Percentiles rank a stretch among this genome's conserved stretches.
Evolutionary conservation across 768 basidiomycete genomes (phyloP).

Genomic region (Amanita pallidorosea): DNA sequence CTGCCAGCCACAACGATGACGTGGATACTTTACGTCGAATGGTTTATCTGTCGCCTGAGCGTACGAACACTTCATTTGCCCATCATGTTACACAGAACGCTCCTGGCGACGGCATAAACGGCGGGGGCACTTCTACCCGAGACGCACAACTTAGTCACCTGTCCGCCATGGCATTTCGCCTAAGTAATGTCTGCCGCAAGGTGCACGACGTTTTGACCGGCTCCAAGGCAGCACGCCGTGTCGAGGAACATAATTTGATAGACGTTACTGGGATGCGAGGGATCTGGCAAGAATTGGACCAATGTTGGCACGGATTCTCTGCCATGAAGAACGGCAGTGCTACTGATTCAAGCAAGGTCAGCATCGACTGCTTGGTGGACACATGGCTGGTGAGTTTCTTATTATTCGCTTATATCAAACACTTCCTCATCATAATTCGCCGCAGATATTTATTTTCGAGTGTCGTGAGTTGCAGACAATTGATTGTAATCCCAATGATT

Average conservation of each 20-base stretch:
- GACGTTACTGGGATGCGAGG: constrained; percentile 57
- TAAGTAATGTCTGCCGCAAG: constrained; percentile 67
- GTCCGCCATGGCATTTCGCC: constrained; percentile 57
- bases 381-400: constrained; percentile 63
- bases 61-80: constrained; percentile 5
- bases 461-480: constrained; percentile 45
- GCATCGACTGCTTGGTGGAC: constrained; percentile 56
- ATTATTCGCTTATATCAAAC: constrained; percentile 2
- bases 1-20: constrained; percentile 60
- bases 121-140: neutral
- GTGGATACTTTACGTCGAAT: constrained; percentile 60
- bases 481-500: constrained; percentile 6
- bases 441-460: constrained; percentile 82
- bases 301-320: constrained; percentile 80
- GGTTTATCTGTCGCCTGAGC: constrained; percentile 29
- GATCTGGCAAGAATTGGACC: constrained; percentile 79
- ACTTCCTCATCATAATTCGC: constrained; percentile 10
- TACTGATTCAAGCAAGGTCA: constrained; percentile 20
- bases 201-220: constrained; percentile 77
- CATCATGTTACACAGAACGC: neutral
- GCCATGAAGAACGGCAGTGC: constrained; percentile 31
- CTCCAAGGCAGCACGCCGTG: constrained; percentile 51
- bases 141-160: constrained; percentile 32
- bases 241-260: constrained; percentile 40
- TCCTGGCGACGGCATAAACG: neutral